Evolutionary conservation across 768 basidiomycete species (phyloP), one percentile per base, ranked within the genome.

Genomic region (Lactarius evosmus): DNA sequence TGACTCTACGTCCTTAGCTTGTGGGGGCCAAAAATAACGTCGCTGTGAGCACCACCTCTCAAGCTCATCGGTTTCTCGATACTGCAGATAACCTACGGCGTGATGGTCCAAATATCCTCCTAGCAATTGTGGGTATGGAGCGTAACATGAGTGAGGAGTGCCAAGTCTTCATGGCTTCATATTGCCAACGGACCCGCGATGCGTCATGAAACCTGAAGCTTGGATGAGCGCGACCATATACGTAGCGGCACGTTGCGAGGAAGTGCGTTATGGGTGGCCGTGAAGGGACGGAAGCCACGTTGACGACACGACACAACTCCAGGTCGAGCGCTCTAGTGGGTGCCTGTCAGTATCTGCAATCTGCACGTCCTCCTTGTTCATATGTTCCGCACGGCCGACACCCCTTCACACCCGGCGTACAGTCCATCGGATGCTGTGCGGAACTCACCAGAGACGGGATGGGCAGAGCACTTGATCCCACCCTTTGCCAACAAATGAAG

Each of bases 31-130:
- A 22, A 46, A 22, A 46, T 46, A 46, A 46, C 44, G 44, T n/a
- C 14, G 5, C 46, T 49, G 46, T 22, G 44, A 46, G 4, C 6
- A 19, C 17, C 40, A 19, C 12, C n/a, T 59, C 58, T 49, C 58
- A 36, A 32, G 16, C 19, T 49, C 30, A 58, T 58, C 41, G 30
- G n/a, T 33, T 8, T 16, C 51, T 53, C 52, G 60, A 61, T 61
- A 44, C 30, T 11, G 52, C 60, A 61, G 22, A 4, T 5, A 9
- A 17, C 22, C 51, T 61, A 41, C 51, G 60, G 29, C 59, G 36
- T 40, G 9, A 7, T 22, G 14, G 25, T n/a, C n/a, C n/a, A n/a
- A n/a, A 25, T 7, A 25, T 41, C 19, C 19, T 41, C 40, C 40
- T n/a, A 11, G n/a, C 6, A 9, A n/a, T n/a, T n/a, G 19, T 41